Evolutionary conservation across 2,329 filamentous ascomycete species (phyloP), one percentile per base, ranked within the genome.

Genomic region (Pyrenophora tritici-repentis): DNA sequence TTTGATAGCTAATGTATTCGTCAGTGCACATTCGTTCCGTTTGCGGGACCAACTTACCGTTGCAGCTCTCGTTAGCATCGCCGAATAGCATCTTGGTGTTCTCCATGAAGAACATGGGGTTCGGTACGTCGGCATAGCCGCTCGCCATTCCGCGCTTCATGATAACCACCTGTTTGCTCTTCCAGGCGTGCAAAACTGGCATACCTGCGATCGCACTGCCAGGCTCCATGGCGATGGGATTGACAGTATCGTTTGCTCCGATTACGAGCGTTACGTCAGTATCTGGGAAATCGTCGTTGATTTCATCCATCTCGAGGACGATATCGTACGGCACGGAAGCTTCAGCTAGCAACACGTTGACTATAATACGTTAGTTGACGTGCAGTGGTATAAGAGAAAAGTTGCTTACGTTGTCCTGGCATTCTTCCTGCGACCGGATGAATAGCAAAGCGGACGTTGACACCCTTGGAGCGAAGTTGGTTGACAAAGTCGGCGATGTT

Each of bases 241-340:
- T 96, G 32, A 96, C 91, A 0, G 91, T 96, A 65, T 96, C 91
- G 63, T 96, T 96, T 7, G 91, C 91, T 3, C 91, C 91, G 66
- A 96, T 96, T 0, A 96, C 91, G 3, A 96, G 83, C 0, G 90
- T 91, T 8, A 96, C 79, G 65, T 96, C 91, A 0, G 91, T 95
- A 22, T 94, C 88, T 6, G 81, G 74, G 71, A 96, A 96, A 66
- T 96, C 91, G 56, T 95, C 91, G 72, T 96, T 96, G 76, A 96
- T 95, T 78, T 96, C 91, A 63, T 96, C 91, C 91, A 96, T 96
- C 75, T 96, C 91, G 38, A 95, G 81, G 22, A 96, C 91, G 48
- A 96, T 93, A 63, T 96, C 91, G 66, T 96, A 96, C 2, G 90
- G 90, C 24, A 96, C 91, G 29, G 83, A 87, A 1, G 91, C 91